Conservation (phyloP, 2,329 filamentous ascomycete genomes). For the Coleophoma eucalyptorum region DNA sequence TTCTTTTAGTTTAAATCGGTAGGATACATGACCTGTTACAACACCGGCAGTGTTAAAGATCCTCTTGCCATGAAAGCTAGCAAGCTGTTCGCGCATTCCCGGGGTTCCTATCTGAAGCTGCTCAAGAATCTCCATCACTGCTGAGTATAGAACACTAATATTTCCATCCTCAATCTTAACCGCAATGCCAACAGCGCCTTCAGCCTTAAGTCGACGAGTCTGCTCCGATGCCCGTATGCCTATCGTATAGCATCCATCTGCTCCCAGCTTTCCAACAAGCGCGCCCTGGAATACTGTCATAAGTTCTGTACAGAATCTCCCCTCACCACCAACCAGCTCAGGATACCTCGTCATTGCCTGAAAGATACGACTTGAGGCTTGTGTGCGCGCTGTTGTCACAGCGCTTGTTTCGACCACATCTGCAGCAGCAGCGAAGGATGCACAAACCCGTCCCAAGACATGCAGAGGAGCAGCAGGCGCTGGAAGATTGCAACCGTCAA, state of each 20-base stretch:
- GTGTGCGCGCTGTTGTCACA: conserved; percentile 10
- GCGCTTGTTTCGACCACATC: conserved; percentile 5
- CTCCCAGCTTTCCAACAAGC: conserved; percentile 43
- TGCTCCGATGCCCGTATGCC: conserved; percentile 34
- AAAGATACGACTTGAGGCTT: conserved; percentile 31
- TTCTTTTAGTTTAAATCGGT: background rate
- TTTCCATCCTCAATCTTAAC: conserved; percentile 47
- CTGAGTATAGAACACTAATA: conserved; percentile 38
- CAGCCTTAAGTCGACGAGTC: conserved; percentile 31
- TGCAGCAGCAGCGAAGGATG: conserved; percentile 31
- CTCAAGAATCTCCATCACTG: conserved; percentile 38
- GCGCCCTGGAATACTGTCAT: conserved; percentile 34
- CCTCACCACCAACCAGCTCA: conserved; percentile 40
- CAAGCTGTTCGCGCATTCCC: conserved; percentile 18
- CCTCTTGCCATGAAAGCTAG: background rate
- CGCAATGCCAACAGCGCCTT: conserved; percentile 37
- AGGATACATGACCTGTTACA: background rate
- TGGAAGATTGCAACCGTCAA: conserved; percentile 44
- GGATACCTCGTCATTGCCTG: conserved; percentile 37
- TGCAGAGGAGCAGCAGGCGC: conserved; percentile 38
- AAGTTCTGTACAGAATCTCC: conserved; percentile 41
- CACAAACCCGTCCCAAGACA: conserved; percentile 31
- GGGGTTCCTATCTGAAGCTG: conserved; percentile 34
- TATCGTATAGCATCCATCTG: conserved; percentile 44
- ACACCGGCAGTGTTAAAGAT: background rate